Evolutionary conservation across 1,139 yeast species (phyloP).

Genomic region (Kazachstania sp.): DNA sequence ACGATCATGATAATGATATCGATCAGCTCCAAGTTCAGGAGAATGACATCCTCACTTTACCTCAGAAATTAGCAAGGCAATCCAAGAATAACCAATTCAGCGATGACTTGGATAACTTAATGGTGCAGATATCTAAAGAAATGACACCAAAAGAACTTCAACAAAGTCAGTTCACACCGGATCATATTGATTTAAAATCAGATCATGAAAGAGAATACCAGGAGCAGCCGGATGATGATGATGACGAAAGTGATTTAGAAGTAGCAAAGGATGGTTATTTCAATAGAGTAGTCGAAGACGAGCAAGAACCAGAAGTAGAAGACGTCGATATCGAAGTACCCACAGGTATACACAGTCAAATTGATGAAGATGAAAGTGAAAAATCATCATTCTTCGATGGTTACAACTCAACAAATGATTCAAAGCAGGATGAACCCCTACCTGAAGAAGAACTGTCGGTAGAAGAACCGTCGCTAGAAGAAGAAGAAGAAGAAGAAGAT

Average conservation of each 20-base stretch:
- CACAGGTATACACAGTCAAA: no score
- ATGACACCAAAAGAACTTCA: slow-evolving; percentile 21
- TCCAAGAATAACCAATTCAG: slow-evolving; percentile 6
- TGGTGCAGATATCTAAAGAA: slow-evolving; percentile 28
- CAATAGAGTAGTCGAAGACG: slow-evolving; percentile 4
- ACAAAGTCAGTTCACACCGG: not conserved
- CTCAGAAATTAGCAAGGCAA: not conserved
- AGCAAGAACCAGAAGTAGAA: not conserved
- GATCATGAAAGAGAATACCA: no score
- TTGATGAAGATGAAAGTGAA: not conserved
- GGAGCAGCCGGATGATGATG: not conserved
- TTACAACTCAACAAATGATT: not conserved
- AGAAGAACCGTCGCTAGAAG: not conserved
- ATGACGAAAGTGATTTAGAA: not conserved
- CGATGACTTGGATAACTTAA: slow-evolving; percentile 26
- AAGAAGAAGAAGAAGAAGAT: no score
- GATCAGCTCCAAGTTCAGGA: no score
- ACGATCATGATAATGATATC: not conserved
- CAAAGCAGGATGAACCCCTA: not conserved
- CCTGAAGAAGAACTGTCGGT: no score
- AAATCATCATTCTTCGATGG: not conserved
- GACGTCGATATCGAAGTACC: not conserved
- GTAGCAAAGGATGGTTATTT: slow-evolving; percentile 7
- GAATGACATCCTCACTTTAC: not conserved
- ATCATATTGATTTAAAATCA: no score